These are phyloP conservation scores for Salix purpurea DNA, from an alignment of 345 rosid genomes.

Conservation along the genomic window DNA sequence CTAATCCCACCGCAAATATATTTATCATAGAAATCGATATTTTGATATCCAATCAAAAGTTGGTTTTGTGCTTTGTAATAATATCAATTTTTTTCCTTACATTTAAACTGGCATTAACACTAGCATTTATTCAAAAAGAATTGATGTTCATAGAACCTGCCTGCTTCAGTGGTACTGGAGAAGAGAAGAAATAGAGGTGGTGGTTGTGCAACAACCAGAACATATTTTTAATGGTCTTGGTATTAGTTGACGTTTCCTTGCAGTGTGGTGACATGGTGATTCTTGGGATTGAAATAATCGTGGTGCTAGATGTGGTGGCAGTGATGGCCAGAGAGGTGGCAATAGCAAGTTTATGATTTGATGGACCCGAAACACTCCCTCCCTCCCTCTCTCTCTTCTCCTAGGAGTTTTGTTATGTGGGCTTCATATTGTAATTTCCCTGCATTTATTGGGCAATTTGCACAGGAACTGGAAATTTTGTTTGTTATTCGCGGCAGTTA, in stretches of 20 bases:
- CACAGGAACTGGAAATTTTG: background rate
- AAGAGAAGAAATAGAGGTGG: background rate
- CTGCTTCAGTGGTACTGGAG: background rate
- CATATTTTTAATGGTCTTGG: background rate
- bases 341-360: background rate
- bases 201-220: background rate
- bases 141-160: background rate
- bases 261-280: background rate
- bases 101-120: background rate
- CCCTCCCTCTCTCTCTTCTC: too few species aligned
- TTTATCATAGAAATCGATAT: background rate
- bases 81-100: background rate
- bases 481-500: background rate
- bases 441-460: conserved; percentile 4
- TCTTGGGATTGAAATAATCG: background rate
- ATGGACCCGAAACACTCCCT: background rate
- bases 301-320: too few species aligned
- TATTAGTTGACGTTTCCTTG: background rate
- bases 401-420: background rate
- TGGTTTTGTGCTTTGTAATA: background rate
- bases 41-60: background rate
- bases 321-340: background rate
- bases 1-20: background rate
- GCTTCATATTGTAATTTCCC: background rate
- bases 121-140: background rate